Evolutionary conservation across 176 grass and related monocot species (phyloP), one percentile per base, ranked within the genome.

Genomic region (Urochloa ruziziensis): DNA sequence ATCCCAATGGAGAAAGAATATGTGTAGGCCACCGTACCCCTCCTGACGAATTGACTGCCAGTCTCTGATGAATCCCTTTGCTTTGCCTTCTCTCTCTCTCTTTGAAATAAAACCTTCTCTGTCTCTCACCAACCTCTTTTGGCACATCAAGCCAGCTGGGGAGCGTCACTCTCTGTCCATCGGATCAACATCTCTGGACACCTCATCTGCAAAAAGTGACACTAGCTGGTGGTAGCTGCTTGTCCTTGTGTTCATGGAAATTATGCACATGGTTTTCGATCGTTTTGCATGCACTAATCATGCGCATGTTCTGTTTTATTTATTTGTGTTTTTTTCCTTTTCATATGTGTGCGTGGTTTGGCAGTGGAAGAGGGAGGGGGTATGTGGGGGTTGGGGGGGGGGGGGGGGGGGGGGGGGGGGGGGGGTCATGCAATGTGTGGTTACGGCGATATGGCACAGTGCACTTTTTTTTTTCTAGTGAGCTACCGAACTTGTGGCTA

Each of bases 1-100:
- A 90, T 94, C 86, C 94, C 86, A 77, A 91, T 65, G 84, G 74
- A 85, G 88, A 93, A 87, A 87, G 88, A 96, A 89, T 85, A 91
- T 79, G 81, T 18, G 59, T 10, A n/a, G 11, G 46, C 70, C 46
- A 21, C n/a, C 8, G 56, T 59, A 59, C 56, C 15, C 34, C 43
- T 75, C 23, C 23, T 67, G 43, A 70, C 28, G 63, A 93, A 82
- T 73, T 36, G 6, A 65, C 32, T 65, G 5, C 56, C n/a, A 59
- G 56, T 73, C 70, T 10, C 70, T 33, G 25, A 62, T 49, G 79
- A 78, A 34, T 53, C 62, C 73, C 52, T 66, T 29, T 28, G 13
- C 62, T 53, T 53, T 29, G 43, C 74, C 74, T 24, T 72, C 39
- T 30, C 28, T 23, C 35, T 52, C 42, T 67, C 32, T 37, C 36